These are phyloP conservation scores for Fraxinus anomala DNA, from an alignment of 257 asterid species.

Conservation along the genomic window DNA sequence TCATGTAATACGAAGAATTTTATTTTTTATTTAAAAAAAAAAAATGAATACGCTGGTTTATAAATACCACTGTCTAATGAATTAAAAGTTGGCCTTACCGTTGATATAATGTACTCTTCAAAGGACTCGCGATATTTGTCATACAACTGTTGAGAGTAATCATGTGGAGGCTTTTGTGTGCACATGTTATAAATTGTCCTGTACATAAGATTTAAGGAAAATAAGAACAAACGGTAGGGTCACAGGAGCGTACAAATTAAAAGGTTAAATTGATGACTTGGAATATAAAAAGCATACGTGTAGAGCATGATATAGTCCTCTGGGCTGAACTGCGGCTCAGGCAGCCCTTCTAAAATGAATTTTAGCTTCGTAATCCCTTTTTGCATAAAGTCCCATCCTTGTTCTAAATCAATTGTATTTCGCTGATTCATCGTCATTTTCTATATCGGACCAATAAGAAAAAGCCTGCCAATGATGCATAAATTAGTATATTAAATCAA, in stretches of 20 bases:
- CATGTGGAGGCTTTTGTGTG: conserved; percentile 96
- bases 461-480: conserved; percentile 31
- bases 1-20: not conserved
- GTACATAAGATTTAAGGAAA: conserved; percentile 33
- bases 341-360: conserved; percentile 81
- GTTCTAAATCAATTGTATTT: conserved; percentile 73
- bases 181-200: conserved; percentile 99
- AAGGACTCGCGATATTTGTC: conserved; percentile 85
- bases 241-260: conserved; percentile 16
- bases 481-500: conserved; percentile 9
- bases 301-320: conserved; percentile 94
- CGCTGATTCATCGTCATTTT: conserved; percentile 74
- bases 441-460: conserved; percentile 8
- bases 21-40: no score
- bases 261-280: not conserved
- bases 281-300: conserved; percentile 56
- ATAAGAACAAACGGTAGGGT: conserved; percentile 23
- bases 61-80: not conserved
- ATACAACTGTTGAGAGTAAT: conserved; percentile 92
- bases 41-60: not conserved
- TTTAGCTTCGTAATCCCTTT: conserved; percentile 83
- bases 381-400: conserved; percentile 96
- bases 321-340: conserved; percentile 87
- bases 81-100: conserved; percentile 49
- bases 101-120: conserved; percentile 72